Evolutionary conservation across 2,329 filamentous ascomycete genomes (phyloP), one percentile per base, ranked within the genome.

Genomic region (Helotiales sp.): DNA sequence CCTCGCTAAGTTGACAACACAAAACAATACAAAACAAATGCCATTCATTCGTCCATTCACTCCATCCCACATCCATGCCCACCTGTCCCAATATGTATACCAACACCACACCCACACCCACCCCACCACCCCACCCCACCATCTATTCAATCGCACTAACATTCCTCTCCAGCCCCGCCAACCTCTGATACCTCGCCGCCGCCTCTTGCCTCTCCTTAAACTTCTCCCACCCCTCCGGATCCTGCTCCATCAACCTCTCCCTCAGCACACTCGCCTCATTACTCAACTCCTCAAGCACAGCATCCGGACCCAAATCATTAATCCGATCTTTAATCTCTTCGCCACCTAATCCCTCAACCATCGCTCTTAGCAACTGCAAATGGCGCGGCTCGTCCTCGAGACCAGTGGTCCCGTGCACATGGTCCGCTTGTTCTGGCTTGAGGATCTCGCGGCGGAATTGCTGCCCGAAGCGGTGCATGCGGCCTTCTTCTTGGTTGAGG

Each of bases 391-490:
- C 52, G 22, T 72, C 65, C 24, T 75, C 32, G 10, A 57, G 85
- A 69, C 60, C 85, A 80, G 69, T 84, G 81, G 72, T 87, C 79
- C 73, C 69, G 20, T 71, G 68, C 4, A 54, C 37, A 30, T 72
- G 52, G 22, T 73, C 72, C 49, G 73, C 72, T 2, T 32, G 45
- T n/a, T 77, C 72, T 2, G 74, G 69, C 58, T 82, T 83, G 26
- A 91, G 80, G 43, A 91, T 83, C 66, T 90, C 87, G 49, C 88
- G 86, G 22, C 89, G 86, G 52, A 92, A 81, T 70, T 86, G 84
- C 73, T 91, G 89, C 32, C 89, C 88, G 43, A 92, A 84, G 28
- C 89, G 87, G 74, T 91, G 89, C 72, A 92, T 85, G 34, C 86
- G 86, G 34, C 89, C 90, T 84, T 92, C 90, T 80, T 92, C 90